These are phyloP conservation scores for Tulasnella sp. DNA, from an alignment of 768 basidiomycete species.

Conservation along the genomic window DNA sequence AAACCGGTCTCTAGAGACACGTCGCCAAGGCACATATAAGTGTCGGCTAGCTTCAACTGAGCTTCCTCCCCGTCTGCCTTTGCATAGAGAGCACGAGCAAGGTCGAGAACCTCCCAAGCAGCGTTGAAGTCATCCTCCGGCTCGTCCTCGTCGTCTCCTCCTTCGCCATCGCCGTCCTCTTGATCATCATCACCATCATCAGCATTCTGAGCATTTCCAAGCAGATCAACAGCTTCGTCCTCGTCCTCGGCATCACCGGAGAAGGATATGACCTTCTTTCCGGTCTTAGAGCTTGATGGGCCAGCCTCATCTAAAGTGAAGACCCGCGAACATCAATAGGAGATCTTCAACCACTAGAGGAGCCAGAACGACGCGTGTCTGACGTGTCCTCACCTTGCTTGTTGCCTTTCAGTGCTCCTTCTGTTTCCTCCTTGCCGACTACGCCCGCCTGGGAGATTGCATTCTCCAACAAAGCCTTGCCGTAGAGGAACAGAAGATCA, in stretches of 20 bases:
- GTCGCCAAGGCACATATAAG: constrained; percentile 88
- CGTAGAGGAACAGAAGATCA: constrained; percentile 88
- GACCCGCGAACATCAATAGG: neutral
- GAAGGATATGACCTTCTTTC: constrained; percentile 57
- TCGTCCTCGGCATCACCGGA: constrained; percentile 66
- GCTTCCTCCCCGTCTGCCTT: constrained; percentile 62
- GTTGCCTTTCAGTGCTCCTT: constrained; percentile 51
- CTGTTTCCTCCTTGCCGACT: constrained; percentile 83
- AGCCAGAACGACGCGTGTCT: neutral
- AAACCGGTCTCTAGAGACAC: constrained; percentile 95
- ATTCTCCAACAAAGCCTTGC: constrained; percentile 90
- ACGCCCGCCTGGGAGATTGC: constrained; percentile 85
- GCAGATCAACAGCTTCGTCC: constrained; percentile 64
- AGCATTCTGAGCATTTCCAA: constrained; percentile 55
- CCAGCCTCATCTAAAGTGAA: constrained; percentile 19
- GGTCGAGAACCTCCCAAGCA: constrained; percentile 97
- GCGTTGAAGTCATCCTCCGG: constrained; percentile 98
- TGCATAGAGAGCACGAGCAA: constrained; percentile 84
- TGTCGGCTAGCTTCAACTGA: constrained; percentile 86
- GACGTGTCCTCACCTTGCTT: constrained; percentile 38
- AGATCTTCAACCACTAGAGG: constrained; percentile 31
- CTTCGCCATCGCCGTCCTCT: constrained; percentile 59
- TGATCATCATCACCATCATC: constrained; percentile 46
- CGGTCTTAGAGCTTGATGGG: constrained; percentile 25
- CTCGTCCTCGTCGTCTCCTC: constrained; percentile 69